Evolutionary conservation across 192 early-diverging fungal species (phyloP).

Genomic region (Linnemannia schmuckeri): DNA sequence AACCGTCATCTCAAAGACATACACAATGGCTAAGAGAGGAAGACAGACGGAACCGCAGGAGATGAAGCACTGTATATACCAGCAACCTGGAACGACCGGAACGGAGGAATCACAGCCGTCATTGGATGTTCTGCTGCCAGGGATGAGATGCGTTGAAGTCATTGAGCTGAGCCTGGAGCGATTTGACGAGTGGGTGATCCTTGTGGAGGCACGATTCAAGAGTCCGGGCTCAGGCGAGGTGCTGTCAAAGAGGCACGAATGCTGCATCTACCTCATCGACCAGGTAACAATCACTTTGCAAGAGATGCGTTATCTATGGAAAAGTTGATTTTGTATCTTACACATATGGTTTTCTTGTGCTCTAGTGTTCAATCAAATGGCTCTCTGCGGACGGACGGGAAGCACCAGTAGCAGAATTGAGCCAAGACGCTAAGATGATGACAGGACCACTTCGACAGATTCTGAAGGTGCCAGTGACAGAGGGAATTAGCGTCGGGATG

Average conservation of each 20-base stretch:
- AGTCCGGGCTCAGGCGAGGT: slow-evolving; percentile 58
- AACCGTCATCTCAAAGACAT: slow-evolving; percentile 9
- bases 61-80: slow-evolving; percentile 18
- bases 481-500: slow-evolving; percentile 28
- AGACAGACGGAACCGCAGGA: background rate
- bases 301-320: background rate
- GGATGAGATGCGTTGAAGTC: slow-evolving; percentile 17
- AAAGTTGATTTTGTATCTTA: background rate
- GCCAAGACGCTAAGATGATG: slow-evolving; percentile 9
- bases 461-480: slow-evolving; percentile 27
- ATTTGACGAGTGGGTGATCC: slow-evolving; percentile 40
- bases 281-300: slow-evolving; percentile 24
- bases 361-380: slow-evolving; percentile 34
- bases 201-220: slow-evolving; percentile 26
- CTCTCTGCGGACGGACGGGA: background rate
- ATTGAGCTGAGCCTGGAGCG: slow-evolving; percentile 31
- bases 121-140: slow-evolving; percentile 27
- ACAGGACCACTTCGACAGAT: slow-evolving; percentile 22
- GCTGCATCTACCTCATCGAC: slow-evolving; percentile 59
- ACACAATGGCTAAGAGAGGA: background rate
- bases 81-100: background rate
- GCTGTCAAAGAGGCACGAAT: slow-evolving; percentile 53
- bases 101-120: background rate
- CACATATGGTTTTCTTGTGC: background rate
- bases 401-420: background rate